phyloP scores from a whole-genome alignment of 1,139 yeast genomes.

The Yamadazyma diospyri region DNA sequence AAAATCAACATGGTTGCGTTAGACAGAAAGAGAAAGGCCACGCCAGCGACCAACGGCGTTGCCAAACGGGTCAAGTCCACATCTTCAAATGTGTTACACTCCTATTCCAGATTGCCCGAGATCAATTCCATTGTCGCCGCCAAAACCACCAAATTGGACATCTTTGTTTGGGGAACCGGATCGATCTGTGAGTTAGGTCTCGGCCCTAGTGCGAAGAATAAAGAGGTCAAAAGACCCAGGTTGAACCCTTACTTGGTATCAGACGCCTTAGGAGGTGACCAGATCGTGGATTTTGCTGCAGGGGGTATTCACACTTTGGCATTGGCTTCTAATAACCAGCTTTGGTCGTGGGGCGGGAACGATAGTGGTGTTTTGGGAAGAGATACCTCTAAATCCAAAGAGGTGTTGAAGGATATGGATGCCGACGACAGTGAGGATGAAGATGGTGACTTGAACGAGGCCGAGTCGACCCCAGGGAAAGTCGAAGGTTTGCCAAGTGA shows the following conservation, averaged over 20 bases:
- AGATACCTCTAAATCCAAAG: conserved; percentile 63
- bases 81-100: conserved; percentile 43
- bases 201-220: conserved; percentile 83
- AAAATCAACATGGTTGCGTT: conserved; percentile 43
- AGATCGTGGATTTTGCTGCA: conserved; percentile 77
- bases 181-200: conserved; percentile 95
- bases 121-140: conserved; percentile 39
- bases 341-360: conserved; percentile 98
- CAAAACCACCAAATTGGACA: conserved; percentile 54
- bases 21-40: conserved; percentile 34
- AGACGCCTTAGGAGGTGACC: conserved; percentile 24
- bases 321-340: conserved; percentile 62
- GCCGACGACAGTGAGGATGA: conserved; percentile 65
- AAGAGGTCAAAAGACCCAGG: conserved; percentile 94
- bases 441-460: conserved; percentile 81
- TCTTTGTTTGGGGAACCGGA: conserved; percentile 95
- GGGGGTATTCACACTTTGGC: conserved; percentile 97
- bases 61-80: conserved; percentile 33
- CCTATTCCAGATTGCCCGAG: conserved; percentile 46
- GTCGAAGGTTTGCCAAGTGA: conserved; percentile 65
- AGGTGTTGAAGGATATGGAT: conserved; percentile 62
- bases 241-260: conserved; percentile 69
- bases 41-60: conserved; percentile 15
- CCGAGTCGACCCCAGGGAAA: conserved; percentile 81
- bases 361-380: conserved; percentile 94